These are phyloP conservation scores for Ceratocystis smalleyi DNA, from an alignment of 2,329 filamentous ascomycete species.

Conservation along the genomic window DNA sequence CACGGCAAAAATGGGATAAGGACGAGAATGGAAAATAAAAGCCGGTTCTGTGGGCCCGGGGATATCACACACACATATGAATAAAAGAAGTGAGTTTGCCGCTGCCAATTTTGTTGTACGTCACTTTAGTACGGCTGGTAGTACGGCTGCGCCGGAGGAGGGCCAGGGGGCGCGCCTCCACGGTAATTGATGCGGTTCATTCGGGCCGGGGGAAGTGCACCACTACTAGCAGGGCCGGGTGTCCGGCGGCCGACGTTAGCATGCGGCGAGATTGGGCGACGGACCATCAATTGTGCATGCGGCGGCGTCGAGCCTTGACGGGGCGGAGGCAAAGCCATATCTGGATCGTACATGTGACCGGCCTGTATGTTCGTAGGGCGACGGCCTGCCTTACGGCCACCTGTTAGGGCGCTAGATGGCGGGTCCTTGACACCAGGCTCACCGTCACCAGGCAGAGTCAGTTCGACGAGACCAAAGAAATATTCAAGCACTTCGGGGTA, in stretches of 20 bases:
- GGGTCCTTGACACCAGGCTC: slow-evolving; percentile 44
- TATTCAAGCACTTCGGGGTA: slow-evolving; percentile 75
- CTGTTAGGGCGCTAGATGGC: slow-evolving; percentile 38
- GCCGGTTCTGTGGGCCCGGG: slow-evolving; percentile 8
- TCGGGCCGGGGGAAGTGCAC: background rate
- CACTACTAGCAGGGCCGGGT: slow-evolving; percentile 4
- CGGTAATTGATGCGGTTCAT: slow-evolving; percentile 1
- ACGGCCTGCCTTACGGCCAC: slow-evolving; percentile 32
- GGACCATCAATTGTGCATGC: slow-evolving; percentile 22
- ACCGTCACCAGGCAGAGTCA: slow-evolving; percentile 48
- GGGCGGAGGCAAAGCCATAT: slow-evolving; percentile 19
- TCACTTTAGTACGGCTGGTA: slow-evolving; percentile 3
- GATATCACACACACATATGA: background rate
- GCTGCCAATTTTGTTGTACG: background rate
- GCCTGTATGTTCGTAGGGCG: slow-evolving; percentile 27
- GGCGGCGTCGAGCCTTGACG: slow-evolving; percentile 28
- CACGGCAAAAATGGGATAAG: background rate
- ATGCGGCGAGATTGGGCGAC: slow-evolving; percentile 27
- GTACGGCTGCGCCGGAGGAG: background rate
- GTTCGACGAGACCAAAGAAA: slow-evolving; percentile 55
- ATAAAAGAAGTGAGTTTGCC: background rate
- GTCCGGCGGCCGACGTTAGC: slow-evolving; percentile 13
- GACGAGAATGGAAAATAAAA: slow-evolving; percentile 8
- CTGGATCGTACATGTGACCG: slow-evolving; percentile 22
- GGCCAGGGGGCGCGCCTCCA: background rate